Percentiles rank a stretch among this genome's conserved stretches.
These are phyloP conservation scores for Hyphopichia fennica DNA, from an alignment of 1,139 yeast genomes.

Conservation along the genomic window DNA sequence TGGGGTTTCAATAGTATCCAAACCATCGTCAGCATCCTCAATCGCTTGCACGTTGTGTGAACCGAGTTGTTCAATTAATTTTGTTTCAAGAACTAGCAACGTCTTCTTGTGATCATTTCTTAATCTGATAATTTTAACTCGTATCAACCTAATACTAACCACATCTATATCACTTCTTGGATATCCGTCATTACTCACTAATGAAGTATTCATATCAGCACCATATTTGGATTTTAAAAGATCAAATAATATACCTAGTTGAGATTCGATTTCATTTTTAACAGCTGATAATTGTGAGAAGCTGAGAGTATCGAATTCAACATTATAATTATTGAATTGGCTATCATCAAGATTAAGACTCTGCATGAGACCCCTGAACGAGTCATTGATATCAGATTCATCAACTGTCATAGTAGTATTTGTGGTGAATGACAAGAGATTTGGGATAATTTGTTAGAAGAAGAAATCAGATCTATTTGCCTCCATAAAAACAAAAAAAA, in stretches of 20 bases:
- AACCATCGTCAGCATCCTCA: background rate
- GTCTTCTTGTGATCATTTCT: constrained; percentile 65
- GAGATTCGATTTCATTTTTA: constrained; percentile 34
- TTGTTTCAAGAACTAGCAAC: constrained; percentile 46
- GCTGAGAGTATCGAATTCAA: constrained; percentile 18
- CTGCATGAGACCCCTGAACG: constrained; percentile 42
- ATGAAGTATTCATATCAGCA: constrained; percentile 63
- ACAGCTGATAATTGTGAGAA: constrained; percentile 29
- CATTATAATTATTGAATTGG: constrained; percentile 21
- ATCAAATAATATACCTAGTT: constrained; percentile 32
- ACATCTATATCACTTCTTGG: constrained; percentile 87
- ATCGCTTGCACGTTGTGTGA: background rate
- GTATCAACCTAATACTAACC: constrained; percentile 57
- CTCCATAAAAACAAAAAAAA: too few relatives aligned
- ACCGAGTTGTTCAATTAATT: constrained; percentile 46
- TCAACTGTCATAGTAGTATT: constrained; percentile 9
- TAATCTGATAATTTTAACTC: constrained; percentile 65
- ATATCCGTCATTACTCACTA: constrained; percentile 73
- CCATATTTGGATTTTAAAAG: constrained; percentile 30
- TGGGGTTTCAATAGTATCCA: background rate
- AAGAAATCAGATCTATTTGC: too few relatives aligned
- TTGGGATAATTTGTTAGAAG: too few relatives aligned
- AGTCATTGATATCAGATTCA: constrained; percentile 16
- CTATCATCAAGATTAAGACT: constrained; percentile 34
- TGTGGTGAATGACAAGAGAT: too few relatives aligned